Evolutionary conservation across 2,329 filamentous ascomycete genomes (phyloP).

Genomic region (Thielaviopsis punctulata): DNA sequence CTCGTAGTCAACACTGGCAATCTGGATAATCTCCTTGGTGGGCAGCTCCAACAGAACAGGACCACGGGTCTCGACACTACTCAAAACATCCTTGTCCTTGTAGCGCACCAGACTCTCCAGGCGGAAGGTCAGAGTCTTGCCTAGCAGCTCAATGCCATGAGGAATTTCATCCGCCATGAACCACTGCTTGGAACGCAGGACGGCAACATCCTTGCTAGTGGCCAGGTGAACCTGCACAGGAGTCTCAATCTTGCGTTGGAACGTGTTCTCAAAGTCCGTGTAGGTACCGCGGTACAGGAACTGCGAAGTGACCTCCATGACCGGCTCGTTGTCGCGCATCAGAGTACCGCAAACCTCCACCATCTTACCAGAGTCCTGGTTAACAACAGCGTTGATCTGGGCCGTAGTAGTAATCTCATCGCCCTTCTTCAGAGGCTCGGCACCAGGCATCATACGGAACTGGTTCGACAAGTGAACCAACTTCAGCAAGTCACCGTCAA

Average conservation of each 20-base stretch:
- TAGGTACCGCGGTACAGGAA: slow-evolving; percentile 93
- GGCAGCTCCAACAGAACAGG: slow-evolving; percentile 88
- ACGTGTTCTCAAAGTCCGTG: slow-evolving; percentile 91
- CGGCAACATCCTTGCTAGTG: slow-evolving; percentile 79
- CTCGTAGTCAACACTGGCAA: slow-evolving; percentile 93
- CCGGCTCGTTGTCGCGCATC: slow-evolving; percentile 59
- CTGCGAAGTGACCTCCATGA: slow-evolving; percentile 98
- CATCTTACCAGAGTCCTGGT: slow-evolving; percentile 98
- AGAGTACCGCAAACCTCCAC: slow-evolving; percentile 99
- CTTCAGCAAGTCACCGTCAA: slow-evolving; percentile 90
- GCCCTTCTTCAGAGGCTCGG: slow-evolving; percentile 86
- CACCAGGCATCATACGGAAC: slow-evolving; percentile 95
- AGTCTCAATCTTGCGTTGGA: slow-evolving; percentile 92
- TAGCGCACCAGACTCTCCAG: slow-evolving; percentile 80
- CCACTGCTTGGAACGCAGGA: slow-evolving; percentile 95
- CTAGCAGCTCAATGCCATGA: slow-evolving; percentile 68
- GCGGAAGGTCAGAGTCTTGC: slow-evolving; percentile 90
- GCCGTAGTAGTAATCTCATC: slow-evolving; percentile 85
- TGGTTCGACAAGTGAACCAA: slow-evolving; percentile 93
- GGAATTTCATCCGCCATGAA: slow-evolving; percentile 60
- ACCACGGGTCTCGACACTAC: slow-evolving; percentile 77
- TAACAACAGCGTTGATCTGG: slow-evolving; percentile 93
- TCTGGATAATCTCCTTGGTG: slow-evolving; percentile 92
- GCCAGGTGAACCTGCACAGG: slow-evolving; percentile 83
- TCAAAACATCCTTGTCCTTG: slow-evolving; percentile 89